Conservation (phyloP, 768 basidiomycete species). For the Pluteus cervinus region DNA sequence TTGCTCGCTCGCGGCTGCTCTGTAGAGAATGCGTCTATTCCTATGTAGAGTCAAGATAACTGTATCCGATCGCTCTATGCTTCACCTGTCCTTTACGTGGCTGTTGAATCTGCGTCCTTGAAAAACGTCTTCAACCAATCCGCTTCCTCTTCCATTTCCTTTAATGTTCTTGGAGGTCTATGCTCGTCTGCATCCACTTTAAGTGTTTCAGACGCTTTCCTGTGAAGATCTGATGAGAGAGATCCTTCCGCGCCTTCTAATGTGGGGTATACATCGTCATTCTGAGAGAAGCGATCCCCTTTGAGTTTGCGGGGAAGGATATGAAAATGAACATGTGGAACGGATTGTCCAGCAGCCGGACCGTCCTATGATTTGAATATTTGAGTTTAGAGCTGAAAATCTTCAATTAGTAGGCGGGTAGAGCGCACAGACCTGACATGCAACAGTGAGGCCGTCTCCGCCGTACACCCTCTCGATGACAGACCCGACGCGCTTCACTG, state of each 20-base stretch:
- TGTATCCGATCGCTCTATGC: neutral
- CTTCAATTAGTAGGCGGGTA: neutral
- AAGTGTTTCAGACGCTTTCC: slow-evolving; percentile 28
- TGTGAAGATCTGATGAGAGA: slow-evolving; percentile 35
- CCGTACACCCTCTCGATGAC: slow-evolving; percentile 79
- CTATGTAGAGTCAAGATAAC: too few relatives aligned
- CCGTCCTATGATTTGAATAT: slow-evolving; percentile 61
- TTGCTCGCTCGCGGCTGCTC: slow-evolving; percentile 26
- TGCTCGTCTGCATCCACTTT: slow-evolving; percentile 69
- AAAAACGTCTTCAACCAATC: slow-evolving; percentile 60
- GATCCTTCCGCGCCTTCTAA: slow-evolving; percentile 60
- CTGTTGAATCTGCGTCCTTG: slow-evolving; percentile 10
- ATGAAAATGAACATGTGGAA: slow-evolving; percentile 98
- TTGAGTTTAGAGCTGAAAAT: neutral
- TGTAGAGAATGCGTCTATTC: slow-evolving; percentile 18
- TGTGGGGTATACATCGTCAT: slow-evolving; percentile 73
- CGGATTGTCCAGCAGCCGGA: slow-evolving; percentile 66
- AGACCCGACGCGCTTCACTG: slow-evolving; percentile 72
- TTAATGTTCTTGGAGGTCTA: slow-evolving; percentile 49
- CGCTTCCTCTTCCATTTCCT: slow-evolving; percentile 83
- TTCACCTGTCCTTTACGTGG: neutral
- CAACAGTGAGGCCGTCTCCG: slow-evolving; percentile 80
- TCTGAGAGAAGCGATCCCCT: slow-evolving; percentile 58
- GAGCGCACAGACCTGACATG: slow-evolving; percentile 63
- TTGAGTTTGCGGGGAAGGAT: slow-evolving; percentile 73